Percentiles rank a stretch among this genome's conserved stretches.
phyloP scores from a whole-genome alignment of 805 yeast species.

The Candida endomychidarum region DNA sequence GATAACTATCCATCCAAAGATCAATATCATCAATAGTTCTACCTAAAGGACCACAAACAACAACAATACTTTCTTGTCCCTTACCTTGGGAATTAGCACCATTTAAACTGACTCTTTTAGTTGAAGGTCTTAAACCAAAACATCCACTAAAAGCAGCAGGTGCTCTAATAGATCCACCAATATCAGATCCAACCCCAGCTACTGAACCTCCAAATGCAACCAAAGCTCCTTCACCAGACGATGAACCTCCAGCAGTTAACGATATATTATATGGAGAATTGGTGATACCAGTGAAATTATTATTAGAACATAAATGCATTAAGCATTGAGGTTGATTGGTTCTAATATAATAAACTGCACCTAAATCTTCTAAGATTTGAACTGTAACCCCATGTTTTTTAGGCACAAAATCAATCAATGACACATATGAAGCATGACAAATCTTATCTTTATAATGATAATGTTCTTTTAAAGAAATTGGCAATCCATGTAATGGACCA shows the following conservation, averaged over 20 bases:
- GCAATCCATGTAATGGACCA: constrained; percentile 69
- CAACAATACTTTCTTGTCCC: constrained; percentile 64
- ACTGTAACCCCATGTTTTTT: constrained; percentile 29
- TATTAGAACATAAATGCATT: constrained; percentile 44
- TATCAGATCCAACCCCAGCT: constrained; percentile 43
- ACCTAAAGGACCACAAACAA: constrained; percentile 69
- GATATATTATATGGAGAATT: constrained; percentile 36
- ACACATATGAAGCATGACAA: constrained; percentile 43
- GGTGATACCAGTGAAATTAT: constrained; percentile 37
- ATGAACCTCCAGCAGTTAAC: constrained; percentile 45
- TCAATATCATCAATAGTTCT: constrained; percentile 66
- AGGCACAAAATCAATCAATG: constrained; percentile 30
- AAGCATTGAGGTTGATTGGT: constrained; percentile 45
- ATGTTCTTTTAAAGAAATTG: constrained; percentile 59
- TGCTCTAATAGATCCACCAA: constrained; percentile 44
- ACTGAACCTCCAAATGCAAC: constrained; percentile 41
- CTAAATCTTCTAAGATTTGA: constrained; percentile 36
- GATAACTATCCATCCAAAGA: constrained; percentile 62
- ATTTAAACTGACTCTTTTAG: constrained; percentile 30
- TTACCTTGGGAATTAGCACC: constrained; percentile 54
- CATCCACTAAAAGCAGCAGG: constrained; percentile 45
- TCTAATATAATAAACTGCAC: constrained; percentile 44
- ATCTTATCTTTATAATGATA: constrained; percentile 31
- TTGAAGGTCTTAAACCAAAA: constrained; percentile 41
- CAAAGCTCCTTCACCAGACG: constrained; percentile 46